Evolutionary conservation across 2,329 filamentous ascomycete species (phyloP).

Genomic region (Colletotrichum truncatum): DNA sequence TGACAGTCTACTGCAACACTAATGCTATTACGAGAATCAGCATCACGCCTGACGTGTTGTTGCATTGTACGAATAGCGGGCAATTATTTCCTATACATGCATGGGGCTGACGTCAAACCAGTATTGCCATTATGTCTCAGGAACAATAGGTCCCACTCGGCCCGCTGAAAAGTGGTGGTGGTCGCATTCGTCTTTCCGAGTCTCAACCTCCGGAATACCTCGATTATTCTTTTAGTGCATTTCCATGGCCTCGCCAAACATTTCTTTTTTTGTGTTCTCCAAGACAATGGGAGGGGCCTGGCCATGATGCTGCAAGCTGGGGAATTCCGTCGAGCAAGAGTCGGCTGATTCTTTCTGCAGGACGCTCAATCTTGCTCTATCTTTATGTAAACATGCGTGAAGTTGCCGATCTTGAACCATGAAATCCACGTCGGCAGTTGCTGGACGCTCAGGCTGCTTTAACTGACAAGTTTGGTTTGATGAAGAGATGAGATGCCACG

Average conservation of each 20-base stretch:
- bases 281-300: not conserved
- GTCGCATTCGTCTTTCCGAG: not conserved
- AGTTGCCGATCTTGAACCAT: not conserved
- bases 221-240: conserved; percentile 11
- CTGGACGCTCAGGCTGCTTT: not conserved
- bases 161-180: not conserved
- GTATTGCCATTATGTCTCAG: conserved; percentile 3
- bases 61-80: conserved; percentile 6
- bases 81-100: not conserved
- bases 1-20: not conserved
- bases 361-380: not conserved
- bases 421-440: not conserved
- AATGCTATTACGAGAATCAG: not conserved
- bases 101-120: conserved; percentile 5
- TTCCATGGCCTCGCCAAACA: not conserved
- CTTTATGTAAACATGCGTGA: not conserved
- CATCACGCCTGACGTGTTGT: conserved; percentile 2
- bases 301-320: conserved; percentile 12
- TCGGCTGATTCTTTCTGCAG: conserved; percentile 5
- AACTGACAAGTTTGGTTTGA: not conserved
- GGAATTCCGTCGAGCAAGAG: not conserved
- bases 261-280: conserved; percentile 2
- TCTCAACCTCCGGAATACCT: not conserved
- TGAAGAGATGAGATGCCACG: conserved; percentile 22
- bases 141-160: not conserved